These are phyloP conservation scores for Fragosphaeria purpurea DNA, from an alignment of 2,329 filamentous ascomycete species.

Conservation along the genomic window DNA sequence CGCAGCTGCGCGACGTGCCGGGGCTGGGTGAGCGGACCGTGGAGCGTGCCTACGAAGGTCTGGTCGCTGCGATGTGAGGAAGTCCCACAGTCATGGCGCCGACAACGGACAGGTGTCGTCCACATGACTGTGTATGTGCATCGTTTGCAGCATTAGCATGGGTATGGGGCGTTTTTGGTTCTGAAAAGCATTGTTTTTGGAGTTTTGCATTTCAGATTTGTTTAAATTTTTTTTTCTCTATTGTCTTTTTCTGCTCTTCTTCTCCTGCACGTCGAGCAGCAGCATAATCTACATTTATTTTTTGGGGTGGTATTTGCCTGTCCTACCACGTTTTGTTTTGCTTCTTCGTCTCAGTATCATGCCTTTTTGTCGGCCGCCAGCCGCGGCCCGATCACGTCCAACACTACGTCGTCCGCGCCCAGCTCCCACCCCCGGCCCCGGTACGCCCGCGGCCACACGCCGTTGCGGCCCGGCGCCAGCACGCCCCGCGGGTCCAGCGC, in stretches of 20 bases:
- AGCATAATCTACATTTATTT: too few relatives aligned
- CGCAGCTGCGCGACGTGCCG: conserved; percentile 42
- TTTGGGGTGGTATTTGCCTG: too few relatives aligned
- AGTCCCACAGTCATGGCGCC: too few relatives aligned
- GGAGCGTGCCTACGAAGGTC: conserved; percentile 44
- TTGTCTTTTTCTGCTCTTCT: not conserved
- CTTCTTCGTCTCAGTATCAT: too few relatives aligned
- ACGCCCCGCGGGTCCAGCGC: conserved; percentile 33
- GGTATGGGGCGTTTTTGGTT: not conserved
- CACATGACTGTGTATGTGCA: not conserved
- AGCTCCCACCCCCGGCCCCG: conserved; percentile 11
- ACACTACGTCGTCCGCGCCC: conserved; percentile 8
- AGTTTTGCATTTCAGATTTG: not conserved
- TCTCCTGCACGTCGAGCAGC: too few relatives aligned
- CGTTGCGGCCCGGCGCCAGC: conserved; percentile 34
- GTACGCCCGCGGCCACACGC: conserved; percentile 29
- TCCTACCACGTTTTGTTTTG: too few relatives aligned
- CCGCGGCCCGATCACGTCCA: conserved; percentile 7
- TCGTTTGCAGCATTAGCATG: not conserved
- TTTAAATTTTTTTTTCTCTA: not conserved
- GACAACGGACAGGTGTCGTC: too few relatives aligned
- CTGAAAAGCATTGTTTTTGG: not conserved
- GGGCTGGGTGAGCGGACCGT: conserved; percentile 48
- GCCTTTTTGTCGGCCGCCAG: too few relatives aligned
- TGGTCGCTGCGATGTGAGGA: conserved; percentile 21